A percentile compares a stretch with the other conserved stretches of the same genome.
phyloP scores from a whole-genome alignment of 2,329 filamentous ascomycete species.

The Huntiella omanensis region DNA sequence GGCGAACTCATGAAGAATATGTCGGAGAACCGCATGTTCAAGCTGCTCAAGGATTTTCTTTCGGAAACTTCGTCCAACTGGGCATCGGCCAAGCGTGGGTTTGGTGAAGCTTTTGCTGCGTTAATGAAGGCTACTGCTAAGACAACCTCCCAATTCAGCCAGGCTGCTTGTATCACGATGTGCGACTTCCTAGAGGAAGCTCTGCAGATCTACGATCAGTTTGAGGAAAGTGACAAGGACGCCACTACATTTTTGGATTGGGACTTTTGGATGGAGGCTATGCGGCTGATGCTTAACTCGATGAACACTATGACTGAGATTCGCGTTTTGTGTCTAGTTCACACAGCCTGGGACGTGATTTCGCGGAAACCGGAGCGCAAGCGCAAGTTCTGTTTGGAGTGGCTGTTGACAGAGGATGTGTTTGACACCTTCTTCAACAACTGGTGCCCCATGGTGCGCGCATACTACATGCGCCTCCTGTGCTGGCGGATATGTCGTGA shows the following conservation, averaged over 20 bases:
- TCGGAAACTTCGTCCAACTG: constrained; percentile 25
- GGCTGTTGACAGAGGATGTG: constrained; percentile 53
- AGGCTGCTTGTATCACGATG: constrained; percentile 70
- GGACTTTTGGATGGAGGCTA: constrained; percentile 72
- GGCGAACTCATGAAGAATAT: constrained; percentile 58
- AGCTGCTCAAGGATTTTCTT: constrained; percentile 65
- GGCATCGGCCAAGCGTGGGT: constrained; percentile 39
- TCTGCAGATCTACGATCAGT: constrained; percentile 39
- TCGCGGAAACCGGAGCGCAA: constrained; percentile 48
- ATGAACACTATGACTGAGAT: constrained; percentile 85
- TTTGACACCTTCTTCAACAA: constrained; percentile 78
- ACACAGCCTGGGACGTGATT: constrained; percentile 59
- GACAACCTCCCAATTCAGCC: constrained; percentile 62
- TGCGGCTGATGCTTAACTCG: constrained; percentile 58
- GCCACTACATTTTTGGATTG: constrained; percentile 44
- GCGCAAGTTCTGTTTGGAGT: constrained; percentile 48
- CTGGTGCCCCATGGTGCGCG: constrained; percentile 89
- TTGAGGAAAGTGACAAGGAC: constrained; percentile 23
- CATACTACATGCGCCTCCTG: constrained; percentile 77
- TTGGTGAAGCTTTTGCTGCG: constrained; percentile 55
- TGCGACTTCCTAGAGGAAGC: constrained; percentile 81
- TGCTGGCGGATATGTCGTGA: constrained; percentile 79
- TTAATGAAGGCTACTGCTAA: constrained; percentile 57
- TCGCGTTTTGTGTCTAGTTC: constrained; percentile 64
- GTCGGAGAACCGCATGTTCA: constrained; percentile 73